These are phyloP conservation scores for Cystobasidiopsis lactophilus DNA, from an alignment of 768 basidiomycete species.

Conservation along the genomic window DNA sequence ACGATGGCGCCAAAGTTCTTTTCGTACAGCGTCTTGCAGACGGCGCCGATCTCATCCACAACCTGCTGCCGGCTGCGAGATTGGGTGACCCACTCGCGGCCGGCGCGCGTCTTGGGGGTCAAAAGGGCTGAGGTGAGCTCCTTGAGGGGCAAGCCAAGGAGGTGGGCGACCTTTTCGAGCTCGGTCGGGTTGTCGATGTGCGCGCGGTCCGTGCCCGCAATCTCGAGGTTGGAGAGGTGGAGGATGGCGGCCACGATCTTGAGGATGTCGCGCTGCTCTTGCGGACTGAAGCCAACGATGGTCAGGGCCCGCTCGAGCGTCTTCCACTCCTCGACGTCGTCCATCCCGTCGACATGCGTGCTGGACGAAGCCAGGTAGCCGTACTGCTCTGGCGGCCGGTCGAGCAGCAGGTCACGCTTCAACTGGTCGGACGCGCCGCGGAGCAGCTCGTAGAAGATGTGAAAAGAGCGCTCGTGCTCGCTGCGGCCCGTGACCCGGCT, in stretches of 20 bases:
- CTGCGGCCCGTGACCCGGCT: slow-evolving; percentile 74
- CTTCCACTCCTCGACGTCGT: slow-evolving; percentile 75
- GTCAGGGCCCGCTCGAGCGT: slow-evolving; percentile 60
- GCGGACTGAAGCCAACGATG: slow-evolving; percentile 60
- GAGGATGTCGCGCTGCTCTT: slow-evolving; percentile 80
- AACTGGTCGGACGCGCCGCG: slow-evolving; percentile 43
- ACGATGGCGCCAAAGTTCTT: slow-evolving; percentile 86
- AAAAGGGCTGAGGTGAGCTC: slow-evolving; percentile 78
- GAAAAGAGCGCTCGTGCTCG: slow-evolving; percentile 77
- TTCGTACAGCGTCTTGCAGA: slow-evolving; percentile 92
- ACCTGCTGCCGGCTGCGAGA: slow-evolving; percentile 79
- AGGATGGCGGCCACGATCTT: slow-evolving; percentile 80
- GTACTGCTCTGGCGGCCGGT: slow-evolving; percentile 53
- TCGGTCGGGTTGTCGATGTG: slow-evolving; percentile 16
- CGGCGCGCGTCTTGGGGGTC: slow-evolving; percentile 74
- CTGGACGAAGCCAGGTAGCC: slow-evolving; percentile 78
- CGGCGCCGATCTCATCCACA: slow-evolving; percentile 65
- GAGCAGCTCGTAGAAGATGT: slow-evolving; percentile 89
- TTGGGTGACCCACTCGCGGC: slow-evolving; percentile 90
- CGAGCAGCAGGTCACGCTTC: slow-evolving; percentile 31
- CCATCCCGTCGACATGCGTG: slow-evolving; percentile 79
- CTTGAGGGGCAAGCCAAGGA: slow-evolving; percentile 63
- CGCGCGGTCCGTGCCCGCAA: slow-evolving; percentile 47
- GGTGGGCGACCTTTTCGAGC: slow-evolving; percentile 47
- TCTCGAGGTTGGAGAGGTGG: slow-evolving; percentile 79